Conservation (phyloP, 2,329 filamentous ascomycete species). For the Ophiosphaerella narmari region DNA sequence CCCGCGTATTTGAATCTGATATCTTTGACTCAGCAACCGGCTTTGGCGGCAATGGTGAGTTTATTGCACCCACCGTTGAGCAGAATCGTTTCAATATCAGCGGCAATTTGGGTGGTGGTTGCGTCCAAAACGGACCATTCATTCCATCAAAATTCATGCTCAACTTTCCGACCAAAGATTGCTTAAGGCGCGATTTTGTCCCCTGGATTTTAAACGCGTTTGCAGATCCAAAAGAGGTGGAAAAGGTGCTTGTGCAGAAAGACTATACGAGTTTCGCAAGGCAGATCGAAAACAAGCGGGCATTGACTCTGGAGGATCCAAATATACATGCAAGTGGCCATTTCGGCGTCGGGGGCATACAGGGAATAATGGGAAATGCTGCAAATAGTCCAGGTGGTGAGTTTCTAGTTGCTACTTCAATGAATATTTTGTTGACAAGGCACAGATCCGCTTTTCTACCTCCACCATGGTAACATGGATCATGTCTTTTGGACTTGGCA, state of each 20-base stretch:
- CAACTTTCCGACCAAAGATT: conserved; percentile 30
- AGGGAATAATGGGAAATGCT: conserved; percentile 40
- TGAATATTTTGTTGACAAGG: not conserved
- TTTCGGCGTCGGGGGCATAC: conserved; percentile 43
- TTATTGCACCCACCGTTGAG: conserved; percentile 26
- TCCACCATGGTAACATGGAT: conserved; percentile 48
- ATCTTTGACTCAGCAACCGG: conserved; percentile 29
- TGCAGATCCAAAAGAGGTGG: conserved; percentile 24
- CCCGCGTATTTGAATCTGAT: conserved; percentile 13
- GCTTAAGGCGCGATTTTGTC: conserved; percentile 42
- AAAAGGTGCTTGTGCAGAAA: conserved; percentile 25
- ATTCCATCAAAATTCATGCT: conserved; percentile 22
- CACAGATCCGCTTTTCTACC: conserved; percentile 42
- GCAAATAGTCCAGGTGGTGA: conserved; percentile 37
- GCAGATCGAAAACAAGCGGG: conserved; percentile 30
- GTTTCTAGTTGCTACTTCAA: not conserved
- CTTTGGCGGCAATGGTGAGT: conserved; percentile 47
- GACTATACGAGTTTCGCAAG: conserved; percentile 37
- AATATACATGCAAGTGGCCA: conserved; percentile 45
- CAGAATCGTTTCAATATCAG: conserved; percentile 30
- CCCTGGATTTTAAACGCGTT: conserved; percentile 27
- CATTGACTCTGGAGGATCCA: conserved; percentile 19
- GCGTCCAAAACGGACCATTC: conserved; percentile 41
- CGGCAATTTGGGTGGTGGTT: conserved; percentile 37
- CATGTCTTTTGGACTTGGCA: conserved; percentile 41